Evolutionary conservation across 257 asterid species (phyloP), one percentile per base, ranked within the genome.

Genomic region (Prunella vulgaris): DNA sequence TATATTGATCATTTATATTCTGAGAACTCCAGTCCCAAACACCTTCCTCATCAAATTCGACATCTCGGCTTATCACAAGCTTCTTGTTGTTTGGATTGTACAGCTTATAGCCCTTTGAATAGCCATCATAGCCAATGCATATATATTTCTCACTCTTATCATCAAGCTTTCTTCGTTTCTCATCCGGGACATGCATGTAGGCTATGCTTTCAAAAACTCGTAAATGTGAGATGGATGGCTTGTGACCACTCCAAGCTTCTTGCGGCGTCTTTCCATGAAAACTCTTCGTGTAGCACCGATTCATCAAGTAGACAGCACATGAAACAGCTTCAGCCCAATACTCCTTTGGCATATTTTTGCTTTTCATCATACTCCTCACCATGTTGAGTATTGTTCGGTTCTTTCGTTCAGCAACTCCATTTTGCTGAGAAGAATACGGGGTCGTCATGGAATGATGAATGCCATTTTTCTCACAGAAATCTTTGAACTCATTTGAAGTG

Each of bases 281-380:
- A n/a, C n/a, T n/a, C n/a, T n/a, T n/a, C n/a, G n/a, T n/a, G 30
- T 33, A 5, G 4, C 66, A 32, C 1, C 66, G 28, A 10, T 60
- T 60, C 66, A 60, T 8, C 30, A 60, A 18, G n/a, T 60, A 60
- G 8, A 60, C 66, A 1, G 28, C 49, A 17, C n/a, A 60, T 0
- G 24, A 30, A 3, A 60, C 8, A 17, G n/a, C 66, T 32, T 30
- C 42, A 13, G 64, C 64, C 42, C 64, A 60, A 5, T 14, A 30
- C 27, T 37, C 18, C 0, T 73, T 64, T 7, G 66, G 66, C 66
- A 72, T 53, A 4, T 52, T 38, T 10, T 53, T 65, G 15, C 70
- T 25, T 18, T 46, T 65, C 60, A 65, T 46, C 70, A 65, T 48
- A 20, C 38, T 40, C 24, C 14, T 40, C 8, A 4, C 30, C 53